These are phyloP conservation scores for Areca catechu DNA, from an alignment of 176 grass and related monocot genomes.

Conservation along the genomic window DNA sequence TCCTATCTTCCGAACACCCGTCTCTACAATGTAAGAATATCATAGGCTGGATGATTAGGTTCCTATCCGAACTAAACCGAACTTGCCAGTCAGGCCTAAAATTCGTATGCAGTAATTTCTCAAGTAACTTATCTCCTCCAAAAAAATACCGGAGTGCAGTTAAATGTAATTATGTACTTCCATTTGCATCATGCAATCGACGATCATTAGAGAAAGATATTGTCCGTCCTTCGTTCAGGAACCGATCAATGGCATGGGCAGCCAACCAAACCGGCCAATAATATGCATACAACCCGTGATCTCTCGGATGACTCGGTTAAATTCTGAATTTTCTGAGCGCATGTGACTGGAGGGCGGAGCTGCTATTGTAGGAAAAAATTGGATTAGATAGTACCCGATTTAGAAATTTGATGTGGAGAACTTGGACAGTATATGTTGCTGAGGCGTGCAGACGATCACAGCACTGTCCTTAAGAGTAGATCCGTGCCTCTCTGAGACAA, in stretches of 20 bases:
- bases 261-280: slow-evolving; percentile 65
- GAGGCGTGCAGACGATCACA: too few species aligned
- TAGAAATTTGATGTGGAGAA: too few species aligned
- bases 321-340: too few species aligned
- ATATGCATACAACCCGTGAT: slow-evolving; percentile 84
- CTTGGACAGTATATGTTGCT: too few species aligned
- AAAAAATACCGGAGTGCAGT: slow-evolving; percentile 53
- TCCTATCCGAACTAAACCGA: slow-evolving; percentile 43
- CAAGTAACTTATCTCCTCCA: slow-evolving; percentile 46
- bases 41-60: slow-evolving; percentile 59
- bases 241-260: slow-evolving; percentile 56
- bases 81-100: slow-evolving; percentile 64
- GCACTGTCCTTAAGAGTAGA: too few species aligned
- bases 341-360: too few species aligned
- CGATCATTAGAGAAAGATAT: slow-evolving; percentile 57
- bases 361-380: too few species aligned
- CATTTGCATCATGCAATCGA: too few species aligned
- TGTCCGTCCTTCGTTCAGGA: slow-evolving; percentile 33
- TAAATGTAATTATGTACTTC: slow-evolving; percentile 42
- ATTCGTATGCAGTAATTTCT: slow-evolving; percentile 55
- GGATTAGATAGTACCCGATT: too few species aligned
- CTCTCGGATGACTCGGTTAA: too few species aligned
- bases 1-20: slow-evolving; percentile 43
- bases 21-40: slow-evolving; percentile 45
- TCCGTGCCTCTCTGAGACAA: too few species aligned